Evolutionary conservation across 2,329 filamentous ascomycete genomes (phyloP).

Genomic region (Ascochyta rabiei): DNA sequence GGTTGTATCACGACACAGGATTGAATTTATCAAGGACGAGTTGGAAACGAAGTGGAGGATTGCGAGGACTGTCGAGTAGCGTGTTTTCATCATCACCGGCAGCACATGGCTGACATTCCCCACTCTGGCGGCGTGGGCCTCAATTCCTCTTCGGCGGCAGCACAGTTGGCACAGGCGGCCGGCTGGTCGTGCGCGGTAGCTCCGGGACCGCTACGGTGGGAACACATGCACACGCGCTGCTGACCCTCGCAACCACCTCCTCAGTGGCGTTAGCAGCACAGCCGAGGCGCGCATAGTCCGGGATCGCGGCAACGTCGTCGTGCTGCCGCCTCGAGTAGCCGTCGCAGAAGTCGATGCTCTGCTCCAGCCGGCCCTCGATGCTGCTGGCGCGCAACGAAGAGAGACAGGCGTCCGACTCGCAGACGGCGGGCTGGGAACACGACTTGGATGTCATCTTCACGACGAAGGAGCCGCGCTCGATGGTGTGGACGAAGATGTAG

Average conservation of each 20-base stretch:
- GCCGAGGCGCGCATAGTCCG: conserved; percentile 24
- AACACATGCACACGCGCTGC: conserved; percentile 33
- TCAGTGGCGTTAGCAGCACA: conserved; percentile 18
- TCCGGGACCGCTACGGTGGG: conserved; percentile 31
- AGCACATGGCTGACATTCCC: too few relatives aligned
- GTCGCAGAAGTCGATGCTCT: conserved; percentile 26
- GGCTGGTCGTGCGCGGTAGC: conserved; percentile 31
- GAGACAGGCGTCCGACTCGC: conserved; percentile 26
- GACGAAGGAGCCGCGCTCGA: conserved; percentile 43
- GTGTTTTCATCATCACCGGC: too few relatives aligned
- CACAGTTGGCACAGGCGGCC: conserved; percentile 33
- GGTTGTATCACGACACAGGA: too few relatives aligned
- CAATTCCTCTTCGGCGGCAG: conserved; percentile 23
- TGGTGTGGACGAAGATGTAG: conserved; percentile 45
- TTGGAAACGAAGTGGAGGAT: too few relatives aligned
- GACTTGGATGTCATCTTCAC: conserved; percentile 37
- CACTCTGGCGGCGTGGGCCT: too few relatives aligned
- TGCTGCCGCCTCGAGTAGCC: conserved; percentile 24
- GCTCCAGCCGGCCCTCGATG: conserved; percentile 25
- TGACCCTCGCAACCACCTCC: conserved; percentile 28
- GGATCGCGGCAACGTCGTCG: conserved; percentile 22
- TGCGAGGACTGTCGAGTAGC: too few relatives aligned
- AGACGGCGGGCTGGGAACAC: conserved; percentile 30
- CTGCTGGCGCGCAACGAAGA: conserved; percentile 28
- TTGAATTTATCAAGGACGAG: too few relatives aligned